Percentiles rank a stretch among this genome's conserved stretches.
Conservation (phyloP, 768 basidiomycete genomes). For the Dioszegia aurantiaca region DNA sequence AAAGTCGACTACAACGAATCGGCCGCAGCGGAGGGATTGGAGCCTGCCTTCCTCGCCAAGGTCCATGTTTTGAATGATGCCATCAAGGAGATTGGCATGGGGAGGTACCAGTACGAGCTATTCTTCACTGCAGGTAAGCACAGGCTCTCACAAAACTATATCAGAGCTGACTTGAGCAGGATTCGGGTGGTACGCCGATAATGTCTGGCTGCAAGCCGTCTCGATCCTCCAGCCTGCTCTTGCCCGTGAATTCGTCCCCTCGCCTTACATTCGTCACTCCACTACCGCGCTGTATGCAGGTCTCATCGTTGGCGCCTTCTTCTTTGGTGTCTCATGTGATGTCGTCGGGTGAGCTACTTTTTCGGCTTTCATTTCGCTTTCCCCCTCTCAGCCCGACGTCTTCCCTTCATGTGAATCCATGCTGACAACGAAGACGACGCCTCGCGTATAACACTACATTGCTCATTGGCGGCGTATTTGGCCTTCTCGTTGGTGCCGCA, state of each 20-base stretch:
- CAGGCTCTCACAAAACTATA: neutral
- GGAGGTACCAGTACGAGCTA: conserved; percentile 26
- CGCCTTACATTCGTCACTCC: conserved; percentile 7
- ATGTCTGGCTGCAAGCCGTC: conserved; percentile 23
- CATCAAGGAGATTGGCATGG: conserved; percentile 31
- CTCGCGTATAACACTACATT: conserved; percentile 68
- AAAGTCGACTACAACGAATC: conserved; percentile 10
- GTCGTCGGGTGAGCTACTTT: conserved; percentile 23
- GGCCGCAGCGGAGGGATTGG: conserved; percentile 15
- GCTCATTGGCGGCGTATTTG: conserved; percentile 66
- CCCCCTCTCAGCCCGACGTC: neutral
- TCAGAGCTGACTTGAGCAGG: neutral
- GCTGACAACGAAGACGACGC: conserved; percentile 48
- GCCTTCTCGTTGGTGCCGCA: conserved; percentile 63
- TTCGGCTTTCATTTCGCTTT: neutral
- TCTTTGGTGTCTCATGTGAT: conserved; percentile 21
- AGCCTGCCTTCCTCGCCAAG: conserved; percentile 25
- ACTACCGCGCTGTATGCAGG: conserved; percentile 22
- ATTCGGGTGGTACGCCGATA: conserved; percentile 33
- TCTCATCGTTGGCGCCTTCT: conserved; percentile 23
- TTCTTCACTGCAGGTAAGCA: conserved; percentile 26
- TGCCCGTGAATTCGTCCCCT: conserved; percentile 46
- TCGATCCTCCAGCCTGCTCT: conserved; percentile 63
- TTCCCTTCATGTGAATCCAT: neutral
- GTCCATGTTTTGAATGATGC: conserved; percentile 23